Conservation (phyloP, 2,329 filamentous ascomycete genomes). For the Akanthomyces muscarius region DNA sequence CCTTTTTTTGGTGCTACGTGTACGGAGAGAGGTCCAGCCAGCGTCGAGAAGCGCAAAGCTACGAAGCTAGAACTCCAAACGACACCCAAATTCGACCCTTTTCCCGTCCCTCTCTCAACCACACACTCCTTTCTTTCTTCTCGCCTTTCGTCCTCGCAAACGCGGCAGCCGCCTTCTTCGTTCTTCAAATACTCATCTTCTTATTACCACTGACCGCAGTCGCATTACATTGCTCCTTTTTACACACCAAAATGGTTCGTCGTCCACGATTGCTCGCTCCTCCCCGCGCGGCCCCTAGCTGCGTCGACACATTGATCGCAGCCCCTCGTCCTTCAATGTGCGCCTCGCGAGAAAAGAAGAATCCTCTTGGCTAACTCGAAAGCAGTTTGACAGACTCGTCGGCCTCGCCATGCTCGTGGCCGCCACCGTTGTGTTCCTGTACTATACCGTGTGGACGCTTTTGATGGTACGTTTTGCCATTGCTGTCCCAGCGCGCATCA, state of each 20-base stretch:
- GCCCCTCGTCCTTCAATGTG: neutral
- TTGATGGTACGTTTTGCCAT: conserved; percentile 68
- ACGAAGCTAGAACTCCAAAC: neutral
- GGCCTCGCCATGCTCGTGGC: conserved; percentile 66
- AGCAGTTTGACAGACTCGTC: conserved; percentile 81
- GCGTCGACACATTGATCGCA: neutral
- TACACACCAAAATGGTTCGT: conserved; percentile 14
- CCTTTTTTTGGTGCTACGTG: conserved; percentile 14
- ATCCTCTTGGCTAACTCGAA: neutral
- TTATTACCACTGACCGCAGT: conserved; percentile 10
- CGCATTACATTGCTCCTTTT: neutral
- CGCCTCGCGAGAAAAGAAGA: neutral
- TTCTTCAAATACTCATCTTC: neutral
- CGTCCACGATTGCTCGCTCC: neutral
- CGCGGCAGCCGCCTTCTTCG: neutral
- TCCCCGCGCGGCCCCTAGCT: neutral
- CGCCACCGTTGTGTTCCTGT: conserved; percentile 62
- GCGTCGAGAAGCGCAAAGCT: conserved; percentile 6
- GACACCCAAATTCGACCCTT: conserved; percentile 7
- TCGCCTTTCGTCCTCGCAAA: neutral
- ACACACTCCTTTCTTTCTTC: conserved; percentile 13
- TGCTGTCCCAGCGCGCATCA: neutral
- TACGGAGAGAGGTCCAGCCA: neutral
- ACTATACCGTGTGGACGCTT: conserved; percentile 97
- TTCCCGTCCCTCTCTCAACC: neutral